These are phyloP conservation scores for Brassica hybrid DNA, from an alignment of 441 rosid species.

Conservation along the genomic window DNA sequence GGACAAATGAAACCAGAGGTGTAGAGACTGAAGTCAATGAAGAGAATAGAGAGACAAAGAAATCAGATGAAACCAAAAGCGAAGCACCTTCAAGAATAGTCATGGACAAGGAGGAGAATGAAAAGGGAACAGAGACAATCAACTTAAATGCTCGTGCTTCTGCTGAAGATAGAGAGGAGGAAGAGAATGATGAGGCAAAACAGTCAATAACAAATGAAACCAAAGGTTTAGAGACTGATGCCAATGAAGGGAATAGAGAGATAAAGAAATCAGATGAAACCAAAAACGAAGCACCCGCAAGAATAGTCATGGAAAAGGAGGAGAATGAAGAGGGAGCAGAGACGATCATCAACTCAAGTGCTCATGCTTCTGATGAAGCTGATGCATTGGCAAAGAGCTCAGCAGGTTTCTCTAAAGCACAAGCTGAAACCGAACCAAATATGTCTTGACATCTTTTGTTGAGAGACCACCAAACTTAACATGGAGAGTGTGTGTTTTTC, in stretches of 20 bases:
- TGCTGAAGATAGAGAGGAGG: constrained; percentile 31
- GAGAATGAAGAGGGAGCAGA: constrained; percentile 25
- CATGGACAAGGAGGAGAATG: constrained; percentile 25
- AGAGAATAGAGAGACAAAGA: constrained; percentile 30
- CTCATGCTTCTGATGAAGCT: constrained; percentile 34
- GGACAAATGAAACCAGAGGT: constrained; percentile 23
- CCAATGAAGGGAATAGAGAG: constrained; percentile 28
- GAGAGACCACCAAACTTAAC: constrained; percentile 25
- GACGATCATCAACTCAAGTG: constrained; percentile 27
- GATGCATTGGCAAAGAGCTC: constrained; percentile 36
- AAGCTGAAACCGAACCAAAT: constrained; percentile 38
- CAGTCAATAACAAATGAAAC: constrained; percentile 22
- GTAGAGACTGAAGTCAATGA: constrained; percentile 23
- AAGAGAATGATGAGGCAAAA: constrained; percentile 15
- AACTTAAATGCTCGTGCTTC: constrained; percentile 12
- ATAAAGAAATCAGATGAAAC: constrained; percentile 24
- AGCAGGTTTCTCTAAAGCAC: constrained; percentile 22
- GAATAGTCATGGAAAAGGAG: constrained; percentile 24
- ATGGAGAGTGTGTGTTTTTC: background rate
- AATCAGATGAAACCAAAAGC: constrained; percentile 27
- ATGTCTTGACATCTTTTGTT: constrained; percentile 32
- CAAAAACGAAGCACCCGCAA: constrained; percentile 34
- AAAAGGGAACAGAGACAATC: constrained; percentile 28
- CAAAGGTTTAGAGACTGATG: constrained; percentile 24
- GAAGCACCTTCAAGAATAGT: constrained; percentile 29